Percentiles rank a stretch among this genome's conserved stretches.
Conservation (phyloP, 306 rosid genomes). For the Ormosia emarginata region DNA sequence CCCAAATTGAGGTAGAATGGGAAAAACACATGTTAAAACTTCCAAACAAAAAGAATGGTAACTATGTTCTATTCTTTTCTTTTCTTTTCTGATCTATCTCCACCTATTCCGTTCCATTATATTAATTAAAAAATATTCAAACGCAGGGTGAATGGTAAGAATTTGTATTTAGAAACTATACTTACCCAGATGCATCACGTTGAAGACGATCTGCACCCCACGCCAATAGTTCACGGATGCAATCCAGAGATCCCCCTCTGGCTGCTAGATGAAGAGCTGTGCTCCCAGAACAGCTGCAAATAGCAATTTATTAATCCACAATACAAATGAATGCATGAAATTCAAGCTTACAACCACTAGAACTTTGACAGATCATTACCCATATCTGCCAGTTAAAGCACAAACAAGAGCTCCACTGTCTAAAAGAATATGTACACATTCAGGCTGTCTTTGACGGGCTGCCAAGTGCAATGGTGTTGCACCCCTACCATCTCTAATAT, state of each 20-base stretch:
- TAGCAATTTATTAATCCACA: constrained; percentile 26
- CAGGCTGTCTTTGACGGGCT: constrained; percentile 78
- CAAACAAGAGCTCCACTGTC: constrained; percentile 85
- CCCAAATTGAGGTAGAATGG: too few relatives aligned
- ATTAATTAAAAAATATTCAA: too few relatives aligned
- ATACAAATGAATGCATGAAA: constrained; percentile 8
- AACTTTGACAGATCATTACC: constrained; percentile 42
- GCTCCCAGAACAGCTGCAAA: constrained; percentile 82
- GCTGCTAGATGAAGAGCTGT: constrained; percentile 98
- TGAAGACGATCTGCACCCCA: constrained; percentile 99
- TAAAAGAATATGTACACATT: constrained; percentile 75
- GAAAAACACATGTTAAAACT: too few relatives aligned
- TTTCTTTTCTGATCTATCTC: too few relatives aligned
- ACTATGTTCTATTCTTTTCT: too few relatives aligned
- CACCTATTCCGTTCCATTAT: too few relatives aligned
- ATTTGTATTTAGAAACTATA: background rate
- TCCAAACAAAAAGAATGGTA: too few relatives aligned
- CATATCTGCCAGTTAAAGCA: constrained; percentile 86
- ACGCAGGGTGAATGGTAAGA: background rate
- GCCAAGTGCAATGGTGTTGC: constrained; percentile 97
- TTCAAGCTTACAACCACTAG: background rate
- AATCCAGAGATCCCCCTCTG: constrained; percentile 89
- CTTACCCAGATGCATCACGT: constrained; percentile 89
- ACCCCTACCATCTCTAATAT: constrained; percentile 85
- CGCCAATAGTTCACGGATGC: constrained; percentile 78